Evolutionary conservation across 1,139 yeast genomes (phyloP).

Genomic region (Geotrichum carabidarum): DNA sequence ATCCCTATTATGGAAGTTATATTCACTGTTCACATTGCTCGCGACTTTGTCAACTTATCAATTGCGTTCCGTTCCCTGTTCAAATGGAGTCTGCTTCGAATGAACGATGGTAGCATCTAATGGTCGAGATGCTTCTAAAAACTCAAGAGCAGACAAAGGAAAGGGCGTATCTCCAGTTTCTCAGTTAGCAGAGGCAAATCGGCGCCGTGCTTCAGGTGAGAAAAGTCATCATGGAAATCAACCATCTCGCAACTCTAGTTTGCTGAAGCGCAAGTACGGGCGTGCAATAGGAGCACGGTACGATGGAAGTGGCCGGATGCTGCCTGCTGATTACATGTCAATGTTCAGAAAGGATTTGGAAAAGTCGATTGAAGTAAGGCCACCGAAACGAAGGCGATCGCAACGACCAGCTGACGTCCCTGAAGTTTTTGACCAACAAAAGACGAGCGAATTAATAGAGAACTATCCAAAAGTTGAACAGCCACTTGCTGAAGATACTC

Average conservation of each 20-base stretch:
- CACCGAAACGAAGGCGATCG: not conserved
- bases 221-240: not conserved
- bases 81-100: not conserved
- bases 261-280: slow-evolving; percentile 17
- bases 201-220: not conserved
- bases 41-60: no score
- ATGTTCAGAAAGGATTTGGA: not conserved
- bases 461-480: slow-evolving; percentile 1
- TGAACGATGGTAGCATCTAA: slow-evolving; percentile 1
- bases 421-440: not conserved
- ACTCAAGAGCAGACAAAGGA: not conserved
- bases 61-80: not conserved
- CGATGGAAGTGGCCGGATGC: slow-evolving; percentile 17
- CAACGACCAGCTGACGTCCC: slow-evolving; percentile 1
- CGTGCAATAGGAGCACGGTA: slow-evolving; percentile 17
- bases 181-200: slow-evolving; percentile 1
- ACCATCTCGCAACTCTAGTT: not conserved
- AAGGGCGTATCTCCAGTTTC: not conserved
- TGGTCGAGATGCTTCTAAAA: slow-evolving; percentile 1
- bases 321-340: slow-evolving; percentile 13
- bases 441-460: not conserved
- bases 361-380: not conserved
- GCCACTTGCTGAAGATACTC: no score
- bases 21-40: no score
- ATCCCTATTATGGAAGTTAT: no score